Conservation (phyloP, 2,329 filamentous ascomycete genomes). For the Phaeosphaeriaceae sp. region DNA sequence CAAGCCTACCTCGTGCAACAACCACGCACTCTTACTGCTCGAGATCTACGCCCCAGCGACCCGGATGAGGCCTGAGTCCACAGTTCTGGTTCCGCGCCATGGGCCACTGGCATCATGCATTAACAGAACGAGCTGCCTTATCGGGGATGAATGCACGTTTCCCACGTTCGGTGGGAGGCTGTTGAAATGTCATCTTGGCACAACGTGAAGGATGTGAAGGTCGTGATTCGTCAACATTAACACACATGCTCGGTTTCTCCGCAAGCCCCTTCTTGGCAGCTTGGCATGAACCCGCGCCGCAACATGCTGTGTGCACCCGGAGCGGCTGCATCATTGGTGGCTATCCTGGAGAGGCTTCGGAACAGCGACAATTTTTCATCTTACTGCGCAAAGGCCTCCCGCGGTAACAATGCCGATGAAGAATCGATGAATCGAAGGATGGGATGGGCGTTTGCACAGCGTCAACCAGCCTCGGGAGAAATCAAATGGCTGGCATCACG, state of each 20-base stretch:
- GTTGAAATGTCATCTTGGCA: conserved; percentile 21
- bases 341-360: background rate
- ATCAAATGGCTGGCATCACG: background rate
- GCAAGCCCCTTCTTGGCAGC: conserved; percentile 21
- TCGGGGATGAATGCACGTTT: conserved; percentile 23
- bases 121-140: conserved; percentile 33
- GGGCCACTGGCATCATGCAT: conserved; percentile 27
- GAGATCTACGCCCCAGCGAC: conserved; percentile 25
- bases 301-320: conserved; percentile 16
- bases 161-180: conserved; percentile 12
- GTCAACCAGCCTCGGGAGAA: background rate
- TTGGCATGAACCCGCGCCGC: conserved; percentile 7
- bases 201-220: conserved; percentile 25
- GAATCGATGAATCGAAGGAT: background rate
- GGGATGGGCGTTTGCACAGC: background rate
- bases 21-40: conserved; percentile 40
- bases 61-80: conserved; percentile 24
- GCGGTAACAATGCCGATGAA: conserved; percentile 7
- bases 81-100: conserved; percentile 23
- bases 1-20: conserved; percentile 20
- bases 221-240: conserved; percentile 23
- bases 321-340: conserved; percentile 11
- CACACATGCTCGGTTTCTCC: conserved; percentile 4
- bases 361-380: conserved; percentile 5
- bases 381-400: background rate